Conservation (phyloP, 2,329 filamentous ascomycete species). For the Aspergillus quadricinctus region DNA sequence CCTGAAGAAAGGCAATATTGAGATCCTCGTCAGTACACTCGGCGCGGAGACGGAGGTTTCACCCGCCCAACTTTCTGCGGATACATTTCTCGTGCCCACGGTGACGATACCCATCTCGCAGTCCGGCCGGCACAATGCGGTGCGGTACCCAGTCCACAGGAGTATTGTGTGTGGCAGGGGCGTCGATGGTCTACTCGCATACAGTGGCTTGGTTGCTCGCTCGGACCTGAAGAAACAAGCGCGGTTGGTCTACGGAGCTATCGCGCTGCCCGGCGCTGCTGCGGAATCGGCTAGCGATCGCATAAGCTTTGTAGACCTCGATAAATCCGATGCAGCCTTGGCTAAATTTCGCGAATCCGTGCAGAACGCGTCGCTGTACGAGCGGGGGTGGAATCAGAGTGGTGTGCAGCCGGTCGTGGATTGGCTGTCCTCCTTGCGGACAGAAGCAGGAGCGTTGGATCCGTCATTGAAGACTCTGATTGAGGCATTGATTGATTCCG, state of each 20-base stretch:
- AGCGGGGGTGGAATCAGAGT: slow-evolving; percentile 69
- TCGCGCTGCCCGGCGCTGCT: slow-evolving; percentile 47
- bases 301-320: slow-evolving; percentile 58
- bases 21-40: slow-evolving; percentile 55
- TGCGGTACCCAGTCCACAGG: slow-evolving; percentile 80
- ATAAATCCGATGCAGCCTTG: slow-evolving; percentile 60
- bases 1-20: slow-evolving; percentile 54
- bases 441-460: slow-evolving; percentile 53
- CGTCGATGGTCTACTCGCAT: slow-evolving; percentile 56
- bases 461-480: slow-evolving; percentile 64
- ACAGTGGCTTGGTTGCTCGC: slow-evolving; percentile 28
- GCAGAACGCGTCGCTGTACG: slow-evolving; percentile 65
- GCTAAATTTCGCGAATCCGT: slow-evolving; percentile 64
- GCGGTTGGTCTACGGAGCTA: slow-evolving; percentile 32
- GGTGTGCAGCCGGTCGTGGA: slow-evolving; percentile 60
- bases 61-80: slow-evolving; percentile 47
- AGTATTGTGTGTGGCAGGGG: slow-evolving; percentile 71
- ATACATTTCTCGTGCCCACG: slow-evolving; percentile 69
- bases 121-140: slow-evolving; percentile 60
- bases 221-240: slow-evolving; percentile 28
- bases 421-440: slow-evolving; percentile 53
- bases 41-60: slow-evolving; percentile 47
- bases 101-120: slow-evolving; percentile 65
- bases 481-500: slow-evolving; percentile 55
- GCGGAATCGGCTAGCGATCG: slow-evolving; percentile 16